Base-by-base conservation (phyloP, 2,329 filamentous ascomycete genomes). In the Grosmannia serpens region DNA sequence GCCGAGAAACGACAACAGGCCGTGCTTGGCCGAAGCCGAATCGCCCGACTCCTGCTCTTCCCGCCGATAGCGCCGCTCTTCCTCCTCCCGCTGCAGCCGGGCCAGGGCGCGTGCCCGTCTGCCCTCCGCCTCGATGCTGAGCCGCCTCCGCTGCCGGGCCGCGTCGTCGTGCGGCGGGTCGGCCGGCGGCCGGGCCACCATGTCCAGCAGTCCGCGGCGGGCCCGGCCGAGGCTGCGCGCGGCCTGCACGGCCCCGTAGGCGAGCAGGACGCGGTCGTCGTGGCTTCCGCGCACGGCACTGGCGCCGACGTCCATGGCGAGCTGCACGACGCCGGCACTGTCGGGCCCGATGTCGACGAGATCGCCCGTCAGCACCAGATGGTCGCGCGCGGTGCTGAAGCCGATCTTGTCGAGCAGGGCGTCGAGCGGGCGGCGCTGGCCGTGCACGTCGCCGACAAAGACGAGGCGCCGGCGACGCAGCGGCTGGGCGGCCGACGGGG, bases 361-460 rank as follows among this genome's bases (percentile, higher is more conserved):
- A 70, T 95, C 89, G 53, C 90, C 90, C 1, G 83, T 79, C 52
- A 92, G 77, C 24, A 96, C 76, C 46, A 95, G 73, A 67, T 92
- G 88, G 70, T 95, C 92, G 17, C 77, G 73, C 29, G 72, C 58
- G 41, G 62, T 68, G 60, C 86, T 70, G 70, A 89, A 92, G 20
- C 76, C 69, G 26, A 87, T 74, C 66, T 89, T 85, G 6, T 79
- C 69, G 29, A 97, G 78, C 15, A 97, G 77, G 20, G 76, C 68
- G 69, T 77, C 72, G 68, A 89, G 77, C 61, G 90, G 81, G 15
- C 80, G 70, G 64, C 83, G 83, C 75, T 94, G 94, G 54, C 94
- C 94, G 73, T 97, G 92, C 17, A 97, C 89, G 73, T 99, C 94
- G 58, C 94, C 92, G 38, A 97, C 77, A 61, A 97, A 77, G 38